A percentile compares a stretch with the other conserved stretches of the same genome.
Conservation (phyloP, 202 grass and related monocot species). For the Digitaria exilis region DNA sequence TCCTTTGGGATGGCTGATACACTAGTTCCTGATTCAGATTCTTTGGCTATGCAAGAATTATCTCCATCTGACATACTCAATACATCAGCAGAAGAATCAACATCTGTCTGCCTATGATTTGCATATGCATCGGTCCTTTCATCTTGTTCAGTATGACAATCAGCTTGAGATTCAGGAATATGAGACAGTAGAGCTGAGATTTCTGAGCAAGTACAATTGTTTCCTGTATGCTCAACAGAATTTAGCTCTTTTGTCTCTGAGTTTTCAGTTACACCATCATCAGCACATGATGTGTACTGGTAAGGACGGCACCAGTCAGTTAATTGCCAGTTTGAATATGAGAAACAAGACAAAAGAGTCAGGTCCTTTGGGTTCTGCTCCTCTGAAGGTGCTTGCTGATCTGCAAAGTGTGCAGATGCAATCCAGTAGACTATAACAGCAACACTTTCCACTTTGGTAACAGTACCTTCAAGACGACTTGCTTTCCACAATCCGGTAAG, state of each 20-base stretch:
- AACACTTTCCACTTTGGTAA: constrained; percentile 80
- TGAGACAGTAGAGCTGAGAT: constrained; percentile 26
- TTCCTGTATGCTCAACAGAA: constrained; percentile 33
- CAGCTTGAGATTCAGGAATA: constrained; percentile 33
- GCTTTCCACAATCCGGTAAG: constrained; percentile 84
- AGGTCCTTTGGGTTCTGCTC: constrained; percentile 90
- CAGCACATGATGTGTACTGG: constrained; percentile 25
- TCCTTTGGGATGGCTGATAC: constrained; percentile 59
- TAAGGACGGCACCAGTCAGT: constrained; percentile 84
- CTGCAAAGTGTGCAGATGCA: constrained; percentile 75
- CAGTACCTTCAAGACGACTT: constrained; percentile 77
- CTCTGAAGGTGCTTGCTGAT: constrained; percentile 61
- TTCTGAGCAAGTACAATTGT: constrained; percentile 21
- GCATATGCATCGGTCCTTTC: constrained; percentile 30
- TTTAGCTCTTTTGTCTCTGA: constrained; percentile 39
- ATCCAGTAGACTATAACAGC: constrained; percentile 91
- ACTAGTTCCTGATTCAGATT: constrained; percentile 56
- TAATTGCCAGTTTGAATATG: constrained; percentile 82
- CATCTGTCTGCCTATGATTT: constrained; percentile 31
- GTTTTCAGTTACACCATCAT: constrained; percentile 28
- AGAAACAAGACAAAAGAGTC: constrained; percentile 80
- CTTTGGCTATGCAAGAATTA: constrained; percentile 48
- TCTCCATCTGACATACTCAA: constrained; percentile 48
- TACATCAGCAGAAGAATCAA: constrained; percentile 44
- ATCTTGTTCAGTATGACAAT: constrained; percentile 29